phyloP scores from a whole-genome alignment of 1,139 yeast genomes.

The Candida pseudoviswanathii region DNA sequence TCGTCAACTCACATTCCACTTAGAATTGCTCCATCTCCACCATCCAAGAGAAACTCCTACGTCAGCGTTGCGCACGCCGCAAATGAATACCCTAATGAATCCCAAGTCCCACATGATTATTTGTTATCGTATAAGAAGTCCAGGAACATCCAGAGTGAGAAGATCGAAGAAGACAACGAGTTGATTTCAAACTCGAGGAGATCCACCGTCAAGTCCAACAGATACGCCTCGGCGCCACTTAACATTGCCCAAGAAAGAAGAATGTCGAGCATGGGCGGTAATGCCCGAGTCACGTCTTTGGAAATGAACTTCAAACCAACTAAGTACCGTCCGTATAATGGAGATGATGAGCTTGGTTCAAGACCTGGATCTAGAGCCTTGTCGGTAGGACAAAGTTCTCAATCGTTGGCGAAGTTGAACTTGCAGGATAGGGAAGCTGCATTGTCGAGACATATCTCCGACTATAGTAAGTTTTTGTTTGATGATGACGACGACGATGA shows the following conservation, averaged over 20 bases:
- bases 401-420: not conserved
- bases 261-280: not conserved
- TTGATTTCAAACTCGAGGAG: slow-evolving; percentile 34
- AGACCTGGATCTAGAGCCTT: not conserved
- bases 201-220: slow-evolving; percentile 36
- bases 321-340: slow-evolving; percentile 14
- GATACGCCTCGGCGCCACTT: slow-evolving; percentile 42
- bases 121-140: slow-evolving; percentile 14
- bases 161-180: slow-evolving; percentile 18
- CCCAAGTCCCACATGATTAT: slow-evolving; percentile 13
- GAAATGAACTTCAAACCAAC: slow-evolving; percentile 30
- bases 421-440: slow-evolving; percentile 7
- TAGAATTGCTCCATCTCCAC: not conserved
- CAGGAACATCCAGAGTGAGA: slow-evolving; percentile 10
- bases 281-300: slow-evolving; percentile 26
- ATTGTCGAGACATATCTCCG: slow-evolving; percentile 32
- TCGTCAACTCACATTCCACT: not conserved
- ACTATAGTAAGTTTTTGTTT: slow-evolving; percentile 34
- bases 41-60: slow-evolving; percentile 1
- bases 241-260: slow-evolving; percentile 8
- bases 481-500: slow-evolving; percentile 25
- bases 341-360: slow-evolving; percentile 7
- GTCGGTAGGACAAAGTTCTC: not conserved
- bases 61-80: not conserved
- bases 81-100: not conserved